phyloP scores from a whole-genome alignment of 176 grass and related monocot genomes.

The Stipa capillata region DNA sequence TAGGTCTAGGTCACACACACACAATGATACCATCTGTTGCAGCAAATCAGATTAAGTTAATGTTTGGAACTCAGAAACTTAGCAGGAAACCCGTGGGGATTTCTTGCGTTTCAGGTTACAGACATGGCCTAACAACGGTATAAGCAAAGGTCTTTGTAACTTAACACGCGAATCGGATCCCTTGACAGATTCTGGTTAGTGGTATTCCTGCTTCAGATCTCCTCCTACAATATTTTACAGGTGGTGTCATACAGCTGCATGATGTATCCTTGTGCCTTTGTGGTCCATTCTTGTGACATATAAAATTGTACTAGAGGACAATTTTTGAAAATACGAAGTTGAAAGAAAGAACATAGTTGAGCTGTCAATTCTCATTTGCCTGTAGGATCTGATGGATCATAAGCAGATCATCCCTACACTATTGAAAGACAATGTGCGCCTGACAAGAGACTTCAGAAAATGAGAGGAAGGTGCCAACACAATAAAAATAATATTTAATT shows the following conservation, averaged over 20 bases:
- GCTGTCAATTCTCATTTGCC: neutral
- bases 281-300: neutral
- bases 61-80: too few relatives aligned
- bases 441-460: neutral
- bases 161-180: neutral
- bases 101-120: too few relatives aligned
- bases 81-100: too few relatives aligned
- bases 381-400: conserved; percentile 14
- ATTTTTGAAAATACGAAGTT: neutral
- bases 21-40: too few relatives aligned
- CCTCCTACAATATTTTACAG: neutral
- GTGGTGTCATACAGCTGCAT: neutral
- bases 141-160: too few relatives aligned
- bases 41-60: too few relatives aligned
- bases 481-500: neutral
- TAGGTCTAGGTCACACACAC: too few relatives aligned
- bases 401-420: neutral
- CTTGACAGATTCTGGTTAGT: neutral
- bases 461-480: neutral
- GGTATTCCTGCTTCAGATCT: neutral
- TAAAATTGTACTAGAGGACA: neutral
- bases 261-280: neutral
- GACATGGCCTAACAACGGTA: too few relatives aligned
- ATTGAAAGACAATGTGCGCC: neutral
- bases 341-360: neutral